Evolutionary conservation across 2,329 filamentous ascomycete species (phyloP).

Genomic region (Fusarium guadeloupense): DNA sequence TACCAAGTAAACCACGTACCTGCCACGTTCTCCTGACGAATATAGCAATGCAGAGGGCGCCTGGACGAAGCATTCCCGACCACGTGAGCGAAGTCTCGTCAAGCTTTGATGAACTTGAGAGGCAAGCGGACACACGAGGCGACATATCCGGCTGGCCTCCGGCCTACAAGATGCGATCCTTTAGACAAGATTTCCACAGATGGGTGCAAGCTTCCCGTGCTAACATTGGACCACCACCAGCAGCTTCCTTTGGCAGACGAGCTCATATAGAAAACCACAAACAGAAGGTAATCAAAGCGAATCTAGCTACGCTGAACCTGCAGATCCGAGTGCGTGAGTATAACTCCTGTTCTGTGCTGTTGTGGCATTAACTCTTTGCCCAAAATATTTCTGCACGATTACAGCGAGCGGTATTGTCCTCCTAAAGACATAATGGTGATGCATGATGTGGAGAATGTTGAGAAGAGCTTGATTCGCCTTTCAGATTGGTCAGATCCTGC

Average conservation of each 20-base stretch:
- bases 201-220: not conserved
- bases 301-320: not conserved
- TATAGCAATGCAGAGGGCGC: not conserved
- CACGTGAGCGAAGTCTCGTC: not conserved
- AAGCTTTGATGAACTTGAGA: not conserved
- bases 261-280: not conserved
- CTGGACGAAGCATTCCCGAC: not conserved
- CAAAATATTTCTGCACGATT: not conserved
- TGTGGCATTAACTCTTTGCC: not conserved
- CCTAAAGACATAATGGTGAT: not conserved
- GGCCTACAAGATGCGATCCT: not conserved
- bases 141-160: not conserved
- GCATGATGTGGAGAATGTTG: not conserved
- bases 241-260: not conserved
- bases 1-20: not conserved
- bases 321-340: not conserved
- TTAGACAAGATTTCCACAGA: not conserved
- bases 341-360: not conserved
- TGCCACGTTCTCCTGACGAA: not conserved
- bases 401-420: not conserved
- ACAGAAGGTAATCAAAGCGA: not conserved
- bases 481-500: not conserved
- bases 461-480: not conserved
- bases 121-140: not conserved
- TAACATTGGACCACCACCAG: not conserved